phyloP scores from a whole-genome alignment of 352 stramenopile species.

The Halophytophthora polymorphica region DNA sequence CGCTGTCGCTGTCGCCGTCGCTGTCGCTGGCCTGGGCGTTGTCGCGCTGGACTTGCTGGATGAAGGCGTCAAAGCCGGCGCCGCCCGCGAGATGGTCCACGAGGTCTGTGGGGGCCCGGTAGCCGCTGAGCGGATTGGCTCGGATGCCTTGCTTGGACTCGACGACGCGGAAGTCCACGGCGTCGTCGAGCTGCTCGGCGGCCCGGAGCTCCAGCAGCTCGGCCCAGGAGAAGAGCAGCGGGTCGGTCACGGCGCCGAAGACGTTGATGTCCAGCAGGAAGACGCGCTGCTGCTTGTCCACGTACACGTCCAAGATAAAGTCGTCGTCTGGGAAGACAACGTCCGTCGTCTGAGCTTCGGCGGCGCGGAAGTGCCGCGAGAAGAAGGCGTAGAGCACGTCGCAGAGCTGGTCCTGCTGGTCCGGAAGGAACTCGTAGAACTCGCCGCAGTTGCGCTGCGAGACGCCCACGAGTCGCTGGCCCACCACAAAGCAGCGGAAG shows the following conservation, averaged over 20 bases:
- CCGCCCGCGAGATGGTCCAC: slow-evolving; percentile 71
- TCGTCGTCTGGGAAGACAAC: slow-evolving; percentile 66
- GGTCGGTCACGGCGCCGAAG: slow-evolving; percentile 89
- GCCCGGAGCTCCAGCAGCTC: slow-evolving; percentile 58
- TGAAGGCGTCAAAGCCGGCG: slow-evolving; percentile 76
- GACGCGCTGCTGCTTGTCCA: slow-evolving; percentile 90
- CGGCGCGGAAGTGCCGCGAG: slow-evolving; percentile 36
- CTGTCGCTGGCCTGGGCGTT: slow-evolving; percentile 25
- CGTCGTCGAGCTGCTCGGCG: slow-evolving; percentile 21
- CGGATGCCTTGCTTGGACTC: slow-evolving; percentile 61
- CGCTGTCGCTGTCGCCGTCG: slow-evolving; percentile 18
- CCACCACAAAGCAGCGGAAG: slow-evolving; percentile 92
- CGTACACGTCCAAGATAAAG: slow-evolving; percentile 93
- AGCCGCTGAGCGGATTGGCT: slow-evolving; percentile 65
- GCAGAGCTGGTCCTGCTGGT: slow-evolving; percentile 69
- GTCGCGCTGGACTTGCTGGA: slow-evolving; percentile 81
- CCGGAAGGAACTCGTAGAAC: slow-evolving; percentile 88
- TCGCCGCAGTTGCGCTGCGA: slow-evolving; percentile 91
- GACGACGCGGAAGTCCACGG: slow-evolving; percentile 79
- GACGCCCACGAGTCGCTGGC: slow-evolving; percentile 78
- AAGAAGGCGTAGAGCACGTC: slow-evolving; percentile 72
- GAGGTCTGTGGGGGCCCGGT: slow-evolving; percentile 83
- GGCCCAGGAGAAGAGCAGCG: slow-evolving; percentile 92
- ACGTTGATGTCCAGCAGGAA: slow-evolving; percentile 96
- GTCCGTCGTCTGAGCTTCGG: neutral